Base-by-base conservation (phyloP, 495 filamentous ascomycete genomes). In the Penicillium steckii region DNA sequence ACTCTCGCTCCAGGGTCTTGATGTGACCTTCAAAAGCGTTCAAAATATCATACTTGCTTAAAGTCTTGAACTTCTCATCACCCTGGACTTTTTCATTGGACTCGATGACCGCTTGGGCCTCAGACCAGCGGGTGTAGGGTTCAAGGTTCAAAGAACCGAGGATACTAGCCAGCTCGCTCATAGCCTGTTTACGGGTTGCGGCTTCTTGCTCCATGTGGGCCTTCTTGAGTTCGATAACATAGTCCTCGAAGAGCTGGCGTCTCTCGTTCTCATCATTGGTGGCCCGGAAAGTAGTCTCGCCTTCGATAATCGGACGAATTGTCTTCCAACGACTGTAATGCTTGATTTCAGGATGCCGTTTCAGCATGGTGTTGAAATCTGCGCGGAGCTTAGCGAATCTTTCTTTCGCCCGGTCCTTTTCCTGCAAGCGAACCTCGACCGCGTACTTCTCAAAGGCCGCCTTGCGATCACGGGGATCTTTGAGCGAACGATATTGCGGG, bases 251-350 rank as follows among this genome's bases (percentile, higher is more conserved):
- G 38, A 98, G 80, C 68, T 91, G 89, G 37, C 88, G 88, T 50
- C 94, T 85, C 71, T 97, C 94, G 55, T 80, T 81, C 57, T 98
- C 94, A 64, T 94, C 81, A 60, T 87, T 87, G 29, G 92, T 90
- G 26, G 91, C 90, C 52, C 90, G 85, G 75, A 97, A 98, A 50
- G 93, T 95, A 21, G 90, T 91, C 76, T 98, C 94, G 44, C 87
- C 88, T 70, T 97, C 89, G 62, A 98, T 94, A 44, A 96, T 96
- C 15, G 91, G 91, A 35, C 89, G 86, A 50, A 92, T 92, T 25
- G 89, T 97, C 79, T 90, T 97, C 95, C 95, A 98, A 48, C 92
- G 88, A 52, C 92, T 97, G 71, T 96, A 97, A 59, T 96, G 85
- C 72, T 93, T 95, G 67, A 99, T 97, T 74, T 97, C 94, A 61